Conservation (phyloP, 805 yeast genomes). For the Candida incommunis region DNA sequence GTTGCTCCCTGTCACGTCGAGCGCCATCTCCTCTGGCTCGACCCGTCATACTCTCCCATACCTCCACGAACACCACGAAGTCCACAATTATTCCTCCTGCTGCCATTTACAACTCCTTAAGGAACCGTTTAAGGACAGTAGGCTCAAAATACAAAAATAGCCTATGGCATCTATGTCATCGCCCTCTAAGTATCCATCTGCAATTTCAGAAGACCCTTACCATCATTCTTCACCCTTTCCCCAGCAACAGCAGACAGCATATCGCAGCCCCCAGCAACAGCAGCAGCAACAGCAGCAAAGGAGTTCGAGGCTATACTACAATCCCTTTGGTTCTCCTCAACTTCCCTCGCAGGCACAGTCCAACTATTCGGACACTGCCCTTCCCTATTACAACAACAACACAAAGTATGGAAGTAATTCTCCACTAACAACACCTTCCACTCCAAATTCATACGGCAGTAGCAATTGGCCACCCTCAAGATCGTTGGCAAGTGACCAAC, state of each 20-base stretch:
- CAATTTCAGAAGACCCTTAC: conserved; percentile 1
- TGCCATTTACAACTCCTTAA: too few relatives aligned
- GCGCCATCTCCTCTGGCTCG: too few relatives aligned
- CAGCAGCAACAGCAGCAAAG: conserved; percentile 7
- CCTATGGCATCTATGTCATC: conserved; percentile 2
- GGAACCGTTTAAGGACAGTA: too few relatives aligned
- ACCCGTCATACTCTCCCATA: too few relatives aligned
- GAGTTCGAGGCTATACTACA: neutral
- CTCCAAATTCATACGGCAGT: neutral
- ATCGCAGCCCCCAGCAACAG: conserved; percentile 3
- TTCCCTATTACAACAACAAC: neutral
- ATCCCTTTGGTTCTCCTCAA: neutral
- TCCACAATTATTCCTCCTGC: too few relatives aligned
- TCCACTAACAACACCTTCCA: neutral
- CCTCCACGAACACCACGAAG: too few relatives aligned
- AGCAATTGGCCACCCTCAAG: neutral
- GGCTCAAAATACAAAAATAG: too few relatives aligned
- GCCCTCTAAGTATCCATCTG: neutral
- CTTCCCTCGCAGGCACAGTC: neutral
- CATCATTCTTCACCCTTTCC: neutral
- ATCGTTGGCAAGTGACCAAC: neutral
- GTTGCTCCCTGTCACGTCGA: too few relatives aligned
- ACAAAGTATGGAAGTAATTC: neutral
- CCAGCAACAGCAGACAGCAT: conserved; percentile 1
- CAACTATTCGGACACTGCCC: neutral